A percentile compares a stretch with the other conserved stretches of the same genome.
Evolutionary conservation across 306 rosid genomes (phyloP).

Genomic region (Hylodesmum podocarpum): DNA sequence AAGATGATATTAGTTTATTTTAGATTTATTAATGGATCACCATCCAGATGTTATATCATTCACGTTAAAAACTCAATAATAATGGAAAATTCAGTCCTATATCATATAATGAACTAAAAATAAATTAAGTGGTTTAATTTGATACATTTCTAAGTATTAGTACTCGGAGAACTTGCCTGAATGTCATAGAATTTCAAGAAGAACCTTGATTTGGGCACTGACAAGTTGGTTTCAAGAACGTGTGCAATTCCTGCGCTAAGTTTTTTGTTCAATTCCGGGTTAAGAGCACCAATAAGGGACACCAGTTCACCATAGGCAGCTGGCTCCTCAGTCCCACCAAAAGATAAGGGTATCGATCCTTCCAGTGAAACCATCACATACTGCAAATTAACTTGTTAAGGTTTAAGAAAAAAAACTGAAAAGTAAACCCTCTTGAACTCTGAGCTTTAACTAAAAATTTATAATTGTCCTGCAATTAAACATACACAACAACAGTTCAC

Average conservation of each 20-base stretch:
- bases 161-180: constrained; percentile 50
- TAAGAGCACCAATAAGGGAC: constrained; percentile 71
- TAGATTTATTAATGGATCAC: too few relatives aligned
- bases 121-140: too few relatives aligned
- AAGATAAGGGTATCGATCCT: constrained; percentile 67
- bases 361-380: constrained; percentile 71
- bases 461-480: too few relatives aligned
- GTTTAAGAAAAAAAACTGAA: neutral
- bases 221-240: constrained; percentile 64
- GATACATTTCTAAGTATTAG: neutral
- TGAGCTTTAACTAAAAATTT: too few relatives aligned
- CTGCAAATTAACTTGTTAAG: constrained; percentile 31
- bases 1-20: too few relatives aligned
- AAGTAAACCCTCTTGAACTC: too few relatives aligned
- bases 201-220: constrained; percentile 68
- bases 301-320: constrained; percentile 78
- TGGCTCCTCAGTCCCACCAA: constrained; percentile 71
- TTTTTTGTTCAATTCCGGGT: constrained; percentile 66
- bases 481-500: too few relatives aligned
- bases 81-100: too few relatives aligned
- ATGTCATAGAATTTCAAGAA: constrained; percentile 69
- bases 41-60: too few relatives aligned
- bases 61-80: too few relatives aligned
- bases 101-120: too few relatives aligned
- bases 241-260: constrained; percentile 60